Percentiles rank a stretch among this genome's conserved stretches.
Evolutionary conservation across 2,329 filamentous ascomycete species (phyloP).

Genomic region (Sordariomycetes sp.): DNA sequence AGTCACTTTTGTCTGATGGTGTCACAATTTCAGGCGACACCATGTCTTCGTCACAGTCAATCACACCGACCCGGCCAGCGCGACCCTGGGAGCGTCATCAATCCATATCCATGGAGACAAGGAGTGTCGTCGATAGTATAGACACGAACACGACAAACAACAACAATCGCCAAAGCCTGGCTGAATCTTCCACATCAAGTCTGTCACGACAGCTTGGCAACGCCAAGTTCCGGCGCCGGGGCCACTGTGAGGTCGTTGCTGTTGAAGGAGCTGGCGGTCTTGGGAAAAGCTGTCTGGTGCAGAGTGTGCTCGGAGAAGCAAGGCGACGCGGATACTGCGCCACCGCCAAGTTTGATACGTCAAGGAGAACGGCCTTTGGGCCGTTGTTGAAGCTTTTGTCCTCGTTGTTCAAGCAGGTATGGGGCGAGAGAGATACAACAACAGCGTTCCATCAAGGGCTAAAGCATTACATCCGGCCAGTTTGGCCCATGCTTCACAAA

Average conservation of each 20-base stretch:
- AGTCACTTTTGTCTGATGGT: slow-evolving; percentile 29
- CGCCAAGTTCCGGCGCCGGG: slow-evolving; percentile 50
- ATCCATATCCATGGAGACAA: slow-evolving; percentile 39
- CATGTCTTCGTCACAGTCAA: slow-evolving; percentile 35
- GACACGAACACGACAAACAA: slow-evolving; percentile 27
- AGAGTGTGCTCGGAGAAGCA: slow-evolving; percentile 52
- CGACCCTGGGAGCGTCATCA: slow-evolving; percentile 44
- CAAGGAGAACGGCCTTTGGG: slow-evolving; percentile 51
- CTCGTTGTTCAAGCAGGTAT: slow-evolving; percentile 58
- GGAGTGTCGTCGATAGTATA: slow-evolving; percentile 34
- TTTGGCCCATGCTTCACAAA: slow-evolving; percentile 56
- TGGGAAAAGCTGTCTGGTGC: slow-evolving; percentile 57
- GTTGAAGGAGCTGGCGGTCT: slow-evolving; percentile 54
- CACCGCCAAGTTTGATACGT: slow-evolving; percentile 57
- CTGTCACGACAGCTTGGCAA: slow-evolving; percentile 45
- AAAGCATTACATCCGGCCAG: slow-evolving; percentile 52
- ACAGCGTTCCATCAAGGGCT: slow-evolving; percentile 53
- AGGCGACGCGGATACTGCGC: slow-evolving; percentile 55
- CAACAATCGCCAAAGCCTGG: slow-evolving; percentile 27
- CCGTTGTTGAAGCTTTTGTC: slow-evolving; percentile 56
- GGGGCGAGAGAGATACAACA: slow-evolving; percentile 57
- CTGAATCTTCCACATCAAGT: slow-evolving; percentile 36
- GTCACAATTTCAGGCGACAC: slow-evolving; percentile 34
- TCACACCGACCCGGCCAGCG: slow-evolving; percentile 23
- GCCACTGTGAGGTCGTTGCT: slow-evolving; percentile 54